phyloP scores from a whole-genome alignment of 306 rosid genomes.

The Lathyrus aphaca region DNA sequence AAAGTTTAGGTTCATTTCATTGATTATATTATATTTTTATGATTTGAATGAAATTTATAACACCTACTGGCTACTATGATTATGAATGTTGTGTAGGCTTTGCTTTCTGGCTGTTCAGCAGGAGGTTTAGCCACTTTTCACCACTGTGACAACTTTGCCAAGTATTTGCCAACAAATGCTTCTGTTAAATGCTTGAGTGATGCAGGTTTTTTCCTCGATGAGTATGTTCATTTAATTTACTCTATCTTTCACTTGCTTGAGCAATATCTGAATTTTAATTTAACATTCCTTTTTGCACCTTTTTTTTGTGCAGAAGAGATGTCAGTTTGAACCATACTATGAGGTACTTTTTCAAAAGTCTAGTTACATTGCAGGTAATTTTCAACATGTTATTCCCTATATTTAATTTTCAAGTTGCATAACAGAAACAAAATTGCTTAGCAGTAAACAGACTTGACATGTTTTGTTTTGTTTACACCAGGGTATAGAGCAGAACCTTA shows the following conservation, averaged over 20 bases:
- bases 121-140: constrained; percentile 92
- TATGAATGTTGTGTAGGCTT: constrained; percentile 58
- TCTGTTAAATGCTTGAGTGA: constrained; percentile 88
- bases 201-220: constrained; percentile 95
- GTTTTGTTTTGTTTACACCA: constrained; percentile 3
- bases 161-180: constrained; percentile 64
- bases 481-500: constrained; percentile 65
- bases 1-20: constrained; percentile 4
- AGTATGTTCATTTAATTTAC: constrained; percentile 36
- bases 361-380: constrained; percentile 77
- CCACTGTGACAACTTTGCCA: constrained; percentile 77
- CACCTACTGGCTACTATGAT: background rate
- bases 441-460: too few species aligned
- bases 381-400: background rate
- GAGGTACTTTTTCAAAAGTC: constrained; percentile 65
- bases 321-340: constrained; percentile 62
- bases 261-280: background rate
- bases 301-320: constrained; percentile 60
- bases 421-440: too few species aligned
- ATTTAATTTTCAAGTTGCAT: too few species aligned
- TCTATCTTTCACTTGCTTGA: constrained; percentile 7
- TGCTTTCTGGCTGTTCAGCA: constrained; percentile 97
- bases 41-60: constrained; percentile 21
- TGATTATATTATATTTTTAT: background rate
- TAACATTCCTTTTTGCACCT: background rate